Evolutionary conservation across 805 yeast genomes (phyloP).

Genomic region (Candida qinlingensis): DNA sequence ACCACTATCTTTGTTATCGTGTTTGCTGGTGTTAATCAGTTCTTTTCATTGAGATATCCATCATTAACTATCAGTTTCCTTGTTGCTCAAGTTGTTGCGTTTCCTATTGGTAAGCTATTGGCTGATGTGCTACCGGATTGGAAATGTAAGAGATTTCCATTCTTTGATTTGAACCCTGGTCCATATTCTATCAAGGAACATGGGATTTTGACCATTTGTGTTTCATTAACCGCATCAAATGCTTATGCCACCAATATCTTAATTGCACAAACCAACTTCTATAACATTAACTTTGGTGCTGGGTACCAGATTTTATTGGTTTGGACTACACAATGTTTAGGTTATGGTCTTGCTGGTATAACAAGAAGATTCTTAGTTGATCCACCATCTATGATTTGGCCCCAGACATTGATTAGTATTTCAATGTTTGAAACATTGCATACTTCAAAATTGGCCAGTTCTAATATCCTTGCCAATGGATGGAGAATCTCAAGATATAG

Average conservation of each 20-base stretch:
- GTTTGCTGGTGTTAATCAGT: constrained; percentile 51
- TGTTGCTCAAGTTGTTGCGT: constrained; percentile 50
- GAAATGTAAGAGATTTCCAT: constrained; percentile 25
- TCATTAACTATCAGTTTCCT: constrained; percentile 40
- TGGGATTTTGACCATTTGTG: constrained; percentile 49
- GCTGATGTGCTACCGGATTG: constrained; percentile 27
- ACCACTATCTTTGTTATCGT: constrained; percentile 45
- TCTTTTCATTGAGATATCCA: constrained; percentile 49
- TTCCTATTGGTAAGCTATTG: constrained; percentile 45
- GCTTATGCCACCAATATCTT: constrained; percentile 57
- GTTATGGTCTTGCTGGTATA: constrained; percentile 64
- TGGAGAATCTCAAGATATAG: constrained; percentile 50
- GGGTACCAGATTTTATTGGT: constrained; percentile 47
- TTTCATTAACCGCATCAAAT: constrained; percentile 39
- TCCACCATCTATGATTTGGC: constrained; percentile 71
- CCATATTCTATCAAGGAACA: constrained; percentile 59
- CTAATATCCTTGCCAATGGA: constrained; percentile 37
- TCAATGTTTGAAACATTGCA: constrained; percentile 50
- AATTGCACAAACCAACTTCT: constrained; percentile 45
- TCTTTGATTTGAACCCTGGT: constrained; percentile 43
- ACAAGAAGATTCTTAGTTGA: constrained; percentile 53
- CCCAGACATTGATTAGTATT: constrained; percentile 54
- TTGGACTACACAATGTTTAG: constrained; percentile 56
- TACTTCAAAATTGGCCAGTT: constrained; percentile 24
- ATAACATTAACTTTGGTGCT: constrained; percentile 39